Evolutionary conservation across 805 yeast genomes (phyloP).

Genomic region (Pichia kluyveri): DNA sequence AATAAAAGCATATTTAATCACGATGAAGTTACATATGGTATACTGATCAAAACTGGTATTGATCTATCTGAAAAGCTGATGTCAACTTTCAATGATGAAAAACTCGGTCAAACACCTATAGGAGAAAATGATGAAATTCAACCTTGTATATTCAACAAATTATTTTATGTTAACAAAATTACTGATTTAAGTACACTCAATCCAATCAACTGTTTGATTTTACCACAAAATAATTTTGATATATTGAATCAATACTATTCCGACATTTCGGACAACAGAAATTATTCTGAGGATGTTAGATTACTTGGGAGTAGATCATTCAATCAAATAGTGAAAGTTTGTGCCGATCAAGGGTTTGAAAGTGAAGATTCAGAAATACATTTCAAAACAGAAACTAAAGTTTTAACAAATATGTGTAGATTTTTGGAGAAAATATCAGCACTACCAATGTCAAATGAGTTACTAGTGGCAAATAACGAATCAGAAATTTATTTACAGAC

Average conservation of each 20-base stretch:
- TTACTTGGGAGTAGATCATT: slow-evolving; percentile 41
- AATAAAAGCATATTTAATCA: slow-evolving; percentile 54
- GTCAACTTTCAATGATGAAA: slow-evolving; percentile 1
- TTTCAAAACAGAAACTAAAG: slow-evolving; percentile 33
- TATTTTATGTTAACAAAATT: slow-evolving; percentile 45
- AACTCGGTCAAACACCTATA: slow-evolving; percentile 16
- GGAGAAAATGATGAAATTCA: slow-evolving; percentile 12
- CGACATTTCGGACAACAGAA: slow-evolving; percentile 35
- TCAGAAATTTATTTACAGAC: slow-evolving; percentile 57
- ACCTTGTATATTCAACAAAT: slow-evolving; percentile 46
- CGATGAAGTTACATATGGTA: slow-evolving; percentile 39
- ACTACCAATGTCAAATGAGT: slow-evolving; percentile 31
- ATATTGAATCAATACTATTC: slow-evolving; percentile 38
- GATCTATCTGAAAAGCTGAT: slow-evolving; percentile 29
- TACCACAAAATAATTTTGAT: slow-evolving; percentile 38
- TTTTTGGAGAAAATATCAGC: slow-evolving; percentile 35
- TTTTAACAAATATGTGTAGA: slow-evolving; percentile 39
- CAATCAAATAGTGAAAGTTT: slow-evolving; percentile 37
- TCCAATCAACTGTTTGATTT: slow-evolving; percentile 39
- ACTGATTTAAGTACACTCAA: slow-evolving; percentile 45
- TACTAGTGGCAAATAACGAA: slow-evolving; percentile 45
- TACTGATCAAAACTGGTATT: slow-evolving; percentile 39
- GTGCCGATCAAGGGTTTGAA: slow-evolving; percentile 34
- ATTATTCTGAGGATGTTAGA: slow-evolving; percentile 35
- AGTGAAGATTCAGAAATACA: slow-evolving; percentile 4